A percentile compares a stretch with the other conserved stretches of the same genome.
Conservation (phyloP, 108 stramenopile species). For the Nitzschia sp. region DNA sequence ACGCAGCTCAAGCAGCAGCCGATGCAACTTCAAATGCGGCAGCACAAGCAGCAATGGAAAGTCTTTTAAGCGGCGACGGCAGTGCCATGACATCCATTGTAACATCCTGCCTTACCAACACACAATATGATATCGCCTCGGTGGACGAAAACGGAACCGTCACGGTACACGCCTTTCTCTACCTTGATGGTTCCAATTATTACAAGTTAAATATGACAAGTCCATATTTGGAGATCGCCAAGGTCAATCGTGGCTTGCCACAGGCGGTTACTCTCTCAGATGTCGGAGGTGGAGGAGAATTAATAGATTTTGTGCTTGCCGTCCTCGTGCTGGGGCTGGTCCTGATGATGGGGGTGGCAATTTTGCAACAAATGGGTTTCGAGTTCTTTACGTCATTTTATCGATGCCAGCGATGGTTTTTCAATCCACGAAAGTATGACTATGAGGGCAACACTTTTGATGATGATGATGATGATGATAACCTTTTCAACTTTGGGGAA, state of each 20-base stretch:
- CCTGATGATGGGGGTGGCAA: slow-evolving; percentile 33
- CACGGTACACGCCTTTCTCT: slow-evolving; percentile 58
- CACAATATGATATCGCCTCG: slow-evolving; percentile 59
- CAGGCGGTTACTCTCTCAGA: slow-evolving; percentile 10
- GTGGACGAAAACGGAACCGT: slow-evolving; percentile 37
- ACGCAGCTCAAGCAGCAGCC: slow-evolving; percentile 72
- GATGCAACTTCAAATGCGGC: slow-evolving; percentile 63
- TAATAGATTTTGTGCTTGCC: slow-evolving; percentile 54
- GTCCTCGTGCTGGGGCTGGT: slow-evolving; percentile 26
- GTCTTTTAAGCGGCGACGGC: slow-evolving; percentile 76
- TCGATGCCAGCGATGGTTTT: slow-evolving; percentile 53
- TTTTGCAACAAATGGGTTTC: slow-evolving; percentile 49
- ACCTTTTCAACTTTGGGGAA: slow-evolving; percentile 29
- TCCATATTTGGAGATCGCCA: slow-evolving; percentile 60
- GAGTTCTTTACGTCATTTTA: slow-evolving; percentile 26
- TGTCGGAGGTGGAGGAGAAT: slow-evolving; percentile 34
- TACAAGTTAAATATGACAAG: slow-evolving; percentile 69
- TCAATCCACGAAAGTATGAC: slow-evolving; percentile 45
- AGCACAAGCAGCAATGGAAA: slow-evolving; percentile 49
- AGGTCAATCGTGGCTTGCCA: slow-evolving; percentile 31
- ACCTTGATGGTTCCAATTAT: slow-evolving; percentile 68
- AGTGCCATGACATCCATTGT: slow-evolving; percentile 56
- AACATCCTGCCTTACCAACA: slow-evolving; percentile 66
- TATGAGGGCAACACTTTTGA: slow-evolving; percentile 19
- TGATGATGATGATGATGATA: slow-evolving; percentile 3